Base-by-base conservation (phyloP, 2,329 filamentous ascomycete genomes). In the Fusarium sarcochroum region DNA sequence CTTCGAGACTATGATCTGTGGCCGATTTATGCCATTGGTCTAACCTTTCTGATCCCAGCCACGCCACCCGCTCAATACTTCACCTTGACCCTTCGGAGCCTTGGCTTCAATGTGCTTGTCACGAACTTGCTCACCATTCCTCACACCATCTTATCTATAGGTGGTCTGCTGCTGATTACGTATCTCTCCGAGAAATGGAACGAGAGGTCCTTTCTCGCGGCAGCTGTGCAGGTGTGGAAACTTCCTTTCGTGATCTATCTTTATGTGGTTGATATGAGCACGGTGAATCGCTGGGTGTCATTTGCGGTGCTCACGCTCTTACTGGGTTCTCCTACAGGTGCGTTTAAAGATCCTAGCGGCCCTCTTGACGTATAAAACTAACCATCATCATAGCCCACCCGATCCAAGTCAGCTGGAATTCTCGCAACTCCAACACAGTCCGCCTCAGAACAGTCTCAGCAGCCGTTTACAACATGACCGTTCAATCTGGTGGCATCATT, bases 381-480 rank as follows among this genome's bases (percentile, higher is more conserved):
- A n/a, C n/a, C n/a, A 46, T 34, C 18, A 10, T n/a, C 30, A 27
- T 27, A 65, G 64, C 80, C 4, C 83, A 86, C 58, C 80, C 84
- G 0, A 84, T 86, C 38, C 83, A 85, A 65, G 83, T 85, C 4
- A 82, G 76, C 18, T 85, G 83, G 83, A 82, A 81, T 65, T 83
- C 80, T 2, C 80, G 86, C 46, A 91, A 91, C 71, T 86, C 87
- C 3, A 89, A 89, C 63, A 83, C 85, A 1, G 89, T 91, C 9
- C 82, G 89, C 10, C 87, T 86, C 6, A 80, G 89, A 7, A 88
- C 89, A 3, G 87, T 92, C 3, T 87, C 87, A 0, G 86, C 34
- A 15, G 34, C 14, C 3, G 14, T 35, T 6, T 35, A 35, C 34
- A 35, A 35, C 34, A 35, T 35, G 34, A 15, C 17, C 17, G 34